These are phyloP conservation scores for Gossypioides kirkii DNA, from an alignment of 345 rosid genomes.

Conservation along the genomic window DNA sequence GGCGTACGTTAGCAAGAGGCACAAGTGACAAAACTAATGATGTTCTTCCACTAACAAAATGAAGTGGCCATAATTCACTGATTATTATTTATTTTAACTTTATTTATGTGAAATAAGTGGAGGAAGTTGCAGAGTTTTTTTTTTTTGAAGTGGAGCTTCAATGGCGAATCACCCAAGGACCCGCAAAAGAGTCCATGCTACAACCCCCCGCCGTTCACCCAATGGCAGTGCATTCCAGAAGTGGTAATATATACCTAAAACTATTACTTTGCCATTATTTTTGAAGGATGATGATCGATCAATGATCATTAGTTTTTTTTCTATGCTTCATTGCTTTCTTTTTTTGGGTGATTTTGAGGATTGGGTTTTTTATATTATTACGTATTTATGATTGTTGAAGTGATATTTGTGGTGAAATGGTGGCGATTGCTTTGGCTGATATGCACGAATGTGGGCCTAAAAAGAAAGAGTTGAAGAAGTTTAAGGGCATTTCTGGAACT, in stretches of 20 bases:
- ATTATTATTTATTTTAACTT: background rate
- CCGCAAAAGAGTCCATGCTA: conserved; percentile 66
- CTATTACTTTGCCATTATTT: background rate
- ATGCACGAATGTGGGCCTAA: conserved; percentile 62
- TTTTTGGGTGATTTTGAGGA: background rate
- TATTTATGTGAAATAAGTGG: background rate
- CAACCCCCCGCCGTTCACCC: conserved; percentile 48
- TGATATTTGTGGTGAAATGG: conserved; percentile 43
- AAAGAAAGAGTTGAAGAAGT: conserved; percentile 51
- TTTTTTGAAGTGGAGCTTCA: conserved; percentile 21
- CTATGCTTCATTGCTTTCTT: background rate
- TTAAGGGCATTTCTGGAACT: conserved; percentile 41
- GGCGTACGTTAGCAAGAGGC: conserved; percentile 1
- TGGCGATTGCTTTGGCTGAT: conserved; percentile 63
- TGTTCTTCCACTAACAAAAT: background rate
- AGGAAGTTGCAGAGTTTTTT: conserved; percentile 24
- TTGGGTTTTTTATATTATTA: background rate
- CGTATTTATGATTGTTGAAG: conserved; percentile 27
- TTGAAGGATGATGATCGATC: background rate
- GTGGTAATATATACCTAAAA: conserved; percentile 35
- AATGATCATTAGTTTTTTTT: background rate
- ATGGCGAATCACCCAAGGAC: conserved; percentile 54
- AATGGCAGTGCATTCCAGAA: conserved; percentile 77
- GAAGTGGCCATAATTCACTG: background rate
- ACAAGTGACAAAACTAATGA: background rate